phyloP scores from a whole-genome alignment of 345 rosid genomes.

The Brassica juncea region DNA sequence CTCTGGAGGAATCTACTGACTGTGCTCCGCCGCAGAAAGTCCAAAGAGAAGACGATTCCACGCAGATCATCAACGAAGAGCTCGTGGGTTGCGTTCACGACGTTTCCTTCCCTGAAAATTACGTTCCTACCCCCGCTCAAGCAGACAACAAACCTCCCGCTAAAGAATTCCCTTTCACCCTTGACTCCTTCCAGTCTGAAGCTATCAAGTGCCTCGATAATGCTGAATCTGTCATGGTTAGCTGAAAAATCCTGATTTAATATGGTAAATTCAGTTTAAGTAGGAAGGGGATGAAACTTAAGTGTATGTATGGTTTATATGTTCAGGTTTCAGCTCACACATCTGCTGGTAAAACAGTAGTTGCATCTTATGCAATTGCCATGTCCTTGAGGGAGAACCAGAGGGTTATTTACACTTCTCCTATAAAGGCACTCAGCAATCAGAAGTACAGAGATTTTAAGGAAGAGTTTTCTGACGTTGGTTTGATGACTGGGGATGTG shows the following conservation, averaged over 20 bases:
- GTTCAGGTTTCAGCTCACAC: constrained; percentile 96
- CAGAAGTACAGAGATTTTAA: constrained; percentile 97
- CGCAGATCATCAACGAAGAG: constrained; percentile 28
- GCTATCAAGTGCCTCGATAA: constrained; percentile 87
- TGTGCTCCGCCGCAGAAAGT: constrained; percentile 50
- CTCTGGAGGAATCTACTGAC: constrained; percentile 42
- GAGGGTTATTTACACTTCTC: constrained; percentile 92
- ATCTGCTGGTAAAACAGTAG: constrained; percentile 98
- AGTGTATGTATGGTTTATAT: neutral
- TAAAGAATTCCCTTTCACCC: constrained; percentile 89
- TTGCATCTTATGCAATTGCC: constrained; percentile 91
- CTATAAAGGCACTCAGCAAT: constrained; percentile 95
- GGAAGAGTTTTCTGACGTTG: constrained; percentile 96
- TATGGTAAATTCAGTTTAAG: no score
- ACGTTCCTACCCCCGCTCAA: constrained; percentile 42
- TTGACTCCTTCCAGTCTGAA: constrained; percentile 94
- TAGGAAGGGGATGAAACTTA: no score
- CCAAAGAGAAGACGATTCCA: constrained; percentile 46
- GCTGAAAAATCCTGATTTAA: neutral
- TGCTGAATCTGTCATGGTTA: constrained; percentile 91
- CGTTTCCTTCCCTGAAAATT: constrained; percentile 74
- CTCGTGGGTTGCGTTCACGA: constrained; percentile 71
- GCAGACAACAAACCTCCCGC: constrained; percentile 67
- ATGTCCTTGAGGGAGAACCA: constrained; percentile 87
- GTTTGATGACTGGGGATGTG: constrained; percentile 98